phyloP scores from a whole-genome alignment of 192 early-diverging fungal genomes.

The Funneliformis geosporum region DNA sequence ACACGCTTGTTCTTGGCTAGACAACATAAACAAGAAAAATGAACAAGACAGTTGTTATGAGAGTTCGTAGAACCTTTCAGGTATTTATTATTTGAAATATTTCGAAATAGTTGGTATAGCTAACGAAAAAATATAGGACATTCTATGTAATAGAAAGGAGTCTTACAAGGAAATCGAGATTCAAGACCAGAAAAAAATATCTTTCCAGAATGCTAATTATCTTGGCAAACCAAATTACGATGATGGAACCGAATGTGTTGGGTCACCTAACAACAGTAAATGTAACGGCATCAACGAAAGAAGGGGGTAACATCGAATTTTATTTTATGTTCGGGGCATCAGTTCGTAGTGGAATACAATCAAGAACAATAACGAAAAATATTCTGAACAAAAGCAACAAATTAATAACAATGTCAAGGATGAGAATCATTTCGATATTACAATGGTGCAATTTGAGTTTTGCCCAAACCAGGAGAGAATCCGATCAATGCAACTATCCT shows the following conservation, averaged over 20 bases:
- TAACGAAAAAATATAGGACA: slow-evolving; percentile 25
- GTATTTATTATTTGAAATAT: slow-evolving; percentile 26
- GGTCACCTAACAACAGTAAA: slow-evolving; percentile 26
- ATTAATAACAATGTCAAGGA: slow-evolving; percentile 22
- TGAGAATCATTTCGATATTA: neutral
- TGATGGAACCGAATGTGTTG: slow-evolving; percentile 15
- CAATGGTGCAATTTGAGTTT: neutral
- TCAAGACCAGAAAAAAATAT: slow-evolving; percentile 30
- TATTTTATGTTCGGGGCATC: slow-evolving; percentile 30
- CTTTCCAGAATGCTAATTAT: slow-evolving; percentile 25
- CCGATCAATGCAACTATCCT: neutral
- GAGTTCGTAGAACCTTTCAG: slow-evolving; percentile 33
- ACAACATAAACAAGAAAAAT: no score
- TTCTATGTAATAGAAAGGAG: slow-evolving; percentile 13
- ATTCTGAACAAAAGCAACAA: slow-evolving; percentile 27
- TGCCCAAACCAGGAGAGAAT: neutral
- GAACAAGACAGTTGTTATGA: slow-evolving; percentile 3
- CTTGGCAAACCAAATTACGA: slow-evolving; percentile 4
- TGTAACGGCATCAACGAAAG: slow-evolving; percentile 24
- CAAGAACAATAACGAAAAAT: no score
- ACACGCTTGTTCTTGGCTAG: no score
- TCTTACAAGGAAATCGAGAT: slow-evolving; percentile 27
- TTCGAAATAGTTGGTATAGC: slow-evolving; percentile 34
- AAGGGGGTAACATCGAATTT: slow-evolving; percentile 1
- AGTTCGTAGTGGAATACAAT: no score